phyloP scores from a whole-genome alignment of 306 rosid genomes.

The Rosa chinensis region DNA sequence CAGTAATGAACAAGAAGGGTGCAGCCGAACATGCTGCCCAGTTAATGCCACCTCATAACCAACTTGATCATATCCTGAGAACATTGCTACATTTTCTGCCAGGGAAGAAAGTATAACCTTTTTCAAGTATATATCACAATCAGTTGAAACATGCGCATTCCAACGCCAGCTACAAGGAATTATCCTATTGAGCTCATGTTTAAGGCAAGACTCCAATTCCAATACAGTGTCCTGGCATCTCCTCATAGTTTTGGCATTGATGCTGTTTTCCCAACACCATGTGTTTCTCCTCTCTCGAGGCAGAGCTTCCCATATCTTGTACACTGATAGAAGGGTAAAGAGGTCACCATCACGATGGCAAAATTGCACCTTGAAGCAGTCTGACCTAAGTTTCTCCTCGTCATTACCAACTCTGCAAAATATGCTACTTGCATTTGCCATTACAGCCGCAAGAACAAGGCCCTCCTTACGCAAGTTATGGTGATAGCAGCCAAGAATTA shows the following conservation, averaged over 20 bases:
- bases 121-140: conserved; percentile 53
- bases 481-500: conserved; percentile 63
- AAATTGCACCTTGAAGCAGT: conserved; percentile 80
- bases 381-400: conserved; percentile 73
- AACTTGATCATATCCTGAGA: conserved; percentile 67
- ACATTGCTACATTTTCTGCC: conserved; percentile 90
- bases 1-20: conserved; percentile 87
- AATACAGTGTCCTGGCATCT: conserved; percentile 77
- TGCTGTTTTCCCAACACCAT: conserved; percentile 97
- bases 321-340: conserved; percentile 88
- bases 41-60: conserved; percentile 90
- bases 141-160: conserved; percentile 53
- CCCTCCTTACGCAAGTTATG: conserved; percentile 73
- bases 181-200: conserved; percentile 55
- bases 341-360: conserved; percentile 92
- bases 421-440: conserved; percentile 86
- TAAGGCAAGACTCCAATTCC: conserved; percentile 75
- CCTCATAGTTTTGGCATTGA: conserved; percentile 90
- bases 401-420: conserved; percentile 89
- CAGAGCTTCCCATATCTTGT: conserved; percentile 74
- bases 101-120: conserved; percentile 77
- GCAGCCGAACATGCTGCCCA: conserved; percentile 73
- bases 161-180: conserved; percentile 72
- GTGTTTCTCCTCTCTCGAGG: conserved; percentile 49
- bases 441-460: conserved; percentile 76